Evolutionary conservation across 352 stramenopile species (phyloP).

Genomic region (Phytophthora litchii): DNA sequence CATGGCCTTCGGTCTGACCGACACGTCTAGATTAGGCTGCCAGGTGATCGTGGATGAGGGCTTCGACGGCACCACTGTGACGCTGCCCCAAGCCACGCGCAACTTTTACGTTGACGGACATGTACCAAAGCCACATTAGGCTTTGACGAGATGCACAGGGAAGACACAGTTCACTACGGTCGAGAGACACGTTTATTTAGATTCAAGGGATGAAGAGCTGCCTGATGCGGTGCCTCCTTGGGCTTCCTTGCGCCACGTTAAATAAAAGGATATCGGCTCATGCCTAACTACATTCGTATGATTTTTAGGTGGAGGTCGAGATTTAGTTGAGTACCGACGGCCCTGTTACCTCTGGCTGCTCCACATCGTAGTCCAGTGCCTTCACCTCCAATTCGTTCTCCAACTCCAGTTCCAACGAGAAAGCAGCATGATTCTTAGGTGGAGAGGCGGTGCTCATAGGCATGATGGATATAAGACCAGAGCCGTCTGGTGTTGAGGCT

Average conservation of each 20-base stretch:
- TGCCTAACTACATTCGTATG: conserved; percentile 23
- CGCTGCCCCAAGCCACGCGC: conserved; percentile 94
- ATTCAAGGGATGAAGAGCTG: conserved; percentile 22
- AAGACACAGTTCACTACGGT: conserved; percentile 8
- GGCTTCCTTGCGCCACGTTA: conserved; percentile 28
- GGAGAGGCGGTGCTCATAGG: conserved; percentile 23
- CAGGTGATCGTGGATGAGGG: conserved; percentile 90
- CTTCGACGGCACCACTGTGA: conserved; percentile 92
- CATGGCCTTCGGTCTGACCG: conserved; percentile 97
- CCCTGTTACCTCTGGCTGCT: conserved; percentile 17
- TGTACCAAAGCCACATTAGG: conserved; percentile 95
- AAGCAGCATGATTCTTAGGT: conserved; percentile 17
- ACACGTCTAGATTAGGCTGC: conserved; percentile 94
- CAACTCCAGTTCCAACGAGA: conserved; percentile 23
- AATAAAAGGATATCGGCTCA: conserved; percentile 41
- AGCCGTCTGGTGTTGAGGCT: conserved; percentile 27
- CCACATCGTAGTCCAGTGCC: not conserved
- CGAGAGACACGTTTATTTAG: conserved; percentile 38
- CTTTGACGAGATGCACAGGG: not conserved
- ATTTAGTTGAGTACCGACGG: conserved; percentile 1
- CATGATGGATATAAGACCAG: conserved; percentile 23
- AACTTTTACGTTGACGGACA: conserved; percentile 99
- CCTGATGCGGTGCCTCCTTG: conserved; percentile 9
- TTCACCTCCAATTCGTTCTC: conserved; percentile 26
- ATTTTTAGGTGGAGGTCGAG: conserved; percentile 1